phyloP scores from a whole-genome alignment of 768 basidiomycete genomes.

The Trametes maxima region DNA sequence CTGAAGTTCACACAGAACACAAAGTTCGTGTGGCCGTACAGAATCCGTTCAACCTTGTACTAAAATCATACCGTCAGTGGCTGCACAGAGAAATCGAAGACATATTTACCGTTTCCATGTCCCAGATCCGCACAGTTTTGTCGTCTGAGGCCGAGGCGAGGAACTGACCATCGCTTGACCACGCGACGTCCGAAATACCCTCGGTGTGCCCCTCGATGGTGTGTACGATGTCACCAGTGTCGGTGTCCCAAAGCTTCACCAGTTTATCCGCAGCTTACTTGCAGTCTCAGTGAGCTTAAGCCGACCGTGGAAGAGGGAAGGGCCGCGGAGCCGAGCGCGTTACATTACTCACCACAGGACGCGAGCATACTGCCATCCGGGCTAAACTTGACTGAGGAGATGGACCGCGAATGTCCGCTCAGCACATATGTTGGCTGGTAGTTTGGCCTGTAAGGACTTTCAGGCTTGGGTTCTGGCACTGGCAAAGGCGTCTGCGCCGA shows the following conservation, averaged over 20 bases:
- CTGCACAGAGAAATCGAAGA: slow-evolving; percentile 1
- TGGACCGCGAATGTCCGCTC: slow-evolving; percentile 79
- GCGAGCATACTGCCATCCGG: slow-evolving; percentile 81
- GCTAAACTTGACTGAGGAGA: slow-evolving; percentile 89
- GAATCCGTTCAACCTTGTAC: slow-evolving; percentile 61
- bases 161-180: slow-evolving; percentile 81
- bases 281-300: slow-evolving; percentile 32
- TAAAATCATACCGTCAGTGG: slow-evolving; percentile 17
- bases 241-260: slow-evolving; percentile 79
- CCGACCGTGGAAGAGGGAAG: not conserved
- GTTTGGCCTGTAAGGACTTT: slow-evolving; percentile 7
- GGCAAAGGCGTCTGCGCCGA: slow-evolving; percentile 15
- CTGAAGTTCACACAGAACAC: slow-evolving; percentile 95
- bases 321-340: not conserved
- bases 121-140: slow-evolving; percentile 86
- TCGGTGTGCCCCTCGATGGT: slow-evolving; percentile 75
- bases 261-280: slow-evolving; percentile 82
- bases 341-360: slow-evolving; percentile 57
- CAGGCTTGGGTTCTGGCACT: slow-evolving; percentile 6
- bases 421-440: slow-evolving; percentile 66
- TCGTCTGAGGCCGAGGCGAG: slow-evolving; percentile 95
- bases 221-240: slow-evolving; percentile 69
- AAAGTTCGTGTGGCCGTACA: slow-evolving; percentile 89
- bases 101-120: slow-evolving; percentile 57
- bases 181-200: slow-evolving; percentile 90